phyloP scores from a whole-genome alignment of 306 rosid genomes.

The Mimosa bimucronata region DNA sequence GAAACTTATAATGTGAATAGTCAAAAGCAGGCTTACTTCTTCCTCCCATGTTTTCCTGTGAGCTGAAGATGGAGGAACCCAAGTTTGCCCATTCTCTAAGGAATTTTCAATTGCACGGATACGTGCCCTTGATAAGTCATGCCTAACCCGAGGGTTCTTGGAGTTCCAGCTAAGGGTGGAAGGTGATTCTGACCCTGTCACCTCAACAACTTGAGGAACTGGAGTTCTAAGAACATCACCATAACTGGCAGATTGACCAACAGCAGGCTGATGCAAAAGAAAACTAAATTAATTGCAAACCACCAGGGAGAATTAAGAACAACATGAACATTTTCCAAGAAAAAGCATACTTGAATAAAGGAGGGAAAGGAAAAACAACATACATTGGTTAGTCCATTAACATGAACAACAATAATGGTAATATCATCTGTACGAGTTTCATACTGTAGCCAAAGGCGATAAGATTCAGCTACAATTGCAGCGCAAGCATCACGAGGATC shows the following conservation, averaged over 20 bases:
- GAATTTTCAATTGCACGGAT: slow-evolving; percentile 88
- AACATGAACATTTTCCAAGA: slow-evolving; percentile 4
- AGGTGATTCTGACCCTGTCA: slow-evolving; percentile 95
- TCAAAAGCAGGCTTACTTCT: slow-evolving; percentile 60
- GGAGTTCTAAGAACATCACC: slow-evolving; percentile 49
- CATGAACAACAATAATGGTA: slow-evolving; percentile 91
- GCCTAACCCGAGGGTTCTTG: slow-evolving; percentile 75
- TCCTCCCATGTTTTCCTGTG: slow-evolving; percentile 99
- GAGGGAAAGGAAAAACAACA: slow-evolving; percentile 35
- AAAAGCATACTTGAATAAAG: slow-evolving; percentile 25
- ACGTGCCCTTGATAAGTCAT: slow-evolving; percentile 94
- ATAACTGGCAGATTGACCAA: slow-evolving; percentile 59
- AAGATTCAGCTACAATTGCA: slow-evolving; percentile 96
- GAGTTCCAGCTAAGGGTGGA: slow-evolving; percentile 75
- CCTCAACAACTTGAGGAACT: slow-evolving; percentile 83
- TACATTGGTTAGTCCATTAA: slow-evolving; percentile 83
- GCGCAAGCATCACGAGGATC: slow-evolving; percentile 99
- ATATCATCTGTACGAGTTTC: slow-evolving; percentile 99
- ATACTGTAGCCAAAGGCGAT: slow-evolving; percentile 95
- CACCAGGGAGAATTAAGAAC: slow-evolving; percentile 12
- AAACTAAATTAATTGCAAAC: slow-evolving; percentile 35
- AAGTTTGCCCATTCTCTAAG: slow-evolving; percentile 86
- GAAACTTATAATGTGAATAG: slow-evolving; percentile 20
- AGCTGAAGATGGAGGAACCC: slow-evolving; percentile 95
- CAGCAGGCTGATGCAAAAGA: slow-evolving; percentile 53